phyloP scores from a whole-genome alignment of 192 early-diverging fungal species.

The Coemansia sp. region DNA sequence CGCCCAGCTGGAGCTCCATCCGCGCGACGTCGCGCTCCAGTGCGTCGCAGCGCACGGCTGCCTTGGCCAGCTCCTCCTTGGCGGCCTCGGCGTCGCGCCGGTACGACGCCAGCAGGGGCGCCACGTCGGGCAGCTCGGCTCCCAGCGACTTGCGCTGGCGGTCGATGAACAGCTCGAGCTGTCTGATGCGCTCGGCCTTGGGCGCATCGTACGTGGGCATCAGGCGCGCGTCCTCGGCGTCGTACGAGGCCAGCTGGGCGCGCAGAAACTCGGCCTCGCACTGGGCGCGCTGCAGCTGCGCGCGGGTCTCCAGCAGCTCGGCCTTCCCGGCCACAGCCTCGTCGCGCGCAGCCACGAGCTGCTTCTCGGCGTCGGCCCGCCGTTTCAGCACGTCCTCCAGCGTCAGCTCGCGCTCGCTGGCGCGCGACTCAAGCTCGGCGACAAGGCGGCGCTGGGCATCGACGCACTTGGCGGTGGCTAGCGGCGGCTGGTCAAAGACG shows the following conservation, averaged over 20 bases:
- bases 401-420: constrained; percentile 16
- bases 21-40: constrained; percentile 61
- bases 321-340: neutral
- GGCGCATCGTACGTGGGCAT: constrained; percentile 62
- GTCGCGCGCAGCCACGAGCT: neutral
- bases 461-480: constrained; percentile 29
- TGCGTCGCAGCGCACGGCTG: constrained; percentile 25
- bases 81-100: constrained; percentile 24
- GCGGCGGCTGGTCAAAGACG: constrained; percentile 41
- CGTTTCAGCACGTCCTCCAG: constrained; percentile 12
- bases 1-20: constrained; percentile 66
- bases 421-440: constrained; percentile 10
- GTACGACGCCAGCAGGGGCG: constrained; percentile 27
- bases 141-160: constrained; percentile 56
- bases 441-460: constrained; percentile 26
- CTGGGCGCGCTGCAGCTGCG: constrained; percentile 48
- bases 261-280: constrained; percentile 67
- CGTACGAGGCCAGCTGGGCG: constrained; percentile 63
- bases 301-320: neutral
- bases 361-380: neutral
- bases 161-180: constrained; percentile 67
- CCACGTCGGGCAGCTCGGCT: neutral
- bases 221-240: constrained; percentile 37
- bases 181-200: constrained; percentile 62
- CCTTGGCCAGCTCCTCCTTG: neutral